Base-by-base conservation (phyloP, 176 grass and related monocot species). In the Chloris gayana region DNA sequence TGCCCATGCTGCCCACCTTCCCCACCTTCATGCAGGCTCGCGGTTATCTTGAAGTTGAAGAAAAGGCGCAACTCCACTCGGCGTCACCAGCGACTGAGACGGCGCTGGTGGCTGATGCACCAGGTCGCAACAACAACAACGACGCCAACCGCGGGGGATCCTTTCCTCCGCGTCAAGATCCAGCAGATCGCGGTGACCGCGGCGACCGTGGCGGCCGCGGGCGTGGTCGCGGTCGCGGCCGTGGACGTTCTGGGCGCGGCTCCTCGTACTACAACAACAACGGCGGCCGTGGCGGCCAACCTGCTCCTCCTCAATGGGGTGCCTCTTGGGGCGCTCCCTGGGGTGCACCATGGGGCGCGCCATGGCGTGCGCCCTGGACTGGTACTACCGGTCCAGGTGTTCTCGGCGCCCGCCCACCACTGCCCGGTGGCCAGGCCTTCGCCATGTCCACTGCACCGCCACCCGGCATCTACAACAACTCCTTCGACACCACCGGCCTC, bases 41-140 rank as follows among this genome's bases (percentile, higher is more conserved):
- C 2, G 25, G 4, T 3, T 14, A 1, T 0, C 59, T 62, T 1
- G 0, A 10, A 1, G 4, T 13, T 1, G 25, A 29, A 14, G 59
- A 62, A 2, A 30, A 12, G 0, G 2, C 59, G 0, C 26, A 29
- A 1, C 11, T 0, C 0, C 0, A 8, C 0, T 0, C 53, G 6
- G 22, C 1, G 0, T 0, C 9, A 1, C 6, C 22, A 7, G 9
- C 54, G 0, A 1, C 7, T 3, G 9, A 58, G 0, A 24, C 54
- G 0, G 22, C 54, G 0, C 54, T 58, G 7, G 0, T 11, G 6
- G 22, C 9, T 6, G 13, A 8, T 14, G 14, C 14, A 15, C 46
- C 34, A 35, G n/a, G n/a, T n/a, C 34, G 3, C 2, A 2, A 35
- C 5, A 35, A 35, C 34, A 35, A 2, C 2, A 5, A 2, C 34